These are phyloP conservation scores for Babesia gibsoni DNA, from an alignment of 169 alveolate species.

Conservation along the genomic window DNA sequence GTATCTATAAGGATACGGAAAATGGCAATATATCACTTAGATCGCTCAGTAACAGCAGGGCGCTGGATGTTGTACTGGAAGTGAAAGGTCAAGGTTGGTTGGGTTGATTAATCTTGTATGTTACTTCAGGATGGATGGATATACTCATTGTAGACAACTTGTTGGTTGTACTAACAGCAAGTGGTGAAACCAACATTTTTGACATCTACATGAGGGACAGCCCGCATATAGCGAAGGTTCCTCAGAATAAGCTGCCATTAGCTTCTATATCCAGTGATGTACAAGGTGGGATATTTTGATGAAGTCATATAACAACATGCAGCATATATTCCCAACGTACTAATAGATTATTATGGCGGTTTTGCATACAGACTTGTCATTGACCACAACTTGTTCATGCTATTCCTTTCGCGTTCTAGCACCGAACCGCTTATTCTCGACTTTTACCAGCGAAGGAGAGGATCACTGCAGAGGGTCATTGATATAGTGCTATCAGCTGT, in stretches of 20 bases:
- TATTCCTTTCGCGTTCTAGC: conserved; percentile 24
- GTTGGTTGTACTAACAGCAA: conserved; percentile 33
- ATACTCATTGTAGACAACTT: conserved; percentile 42
- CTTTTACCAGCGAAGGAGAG: conserved; percentile 46
- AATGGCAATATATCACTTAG: conserved; percentile 57
- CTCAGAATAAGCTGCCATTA: conserved; percentile 49
- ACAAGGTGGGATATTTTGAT: conserved; percentile 6
- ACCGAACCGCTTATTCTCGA: conserved; percentile 37
- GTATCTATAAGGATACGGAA: conserved; percentile 45
- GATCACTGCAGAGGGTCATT: conserved; percentile 22
- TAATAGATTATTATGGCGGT: conserved; percentile 58
- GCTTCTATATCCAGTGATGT: conserved; percentile 50
- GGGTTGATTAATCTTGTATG: not conserved
- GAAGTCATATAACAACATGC: not conserved
- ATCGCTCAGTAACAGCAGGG: conserved; percentile 37
- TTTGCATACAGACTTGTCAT: conserved; percentile 36
- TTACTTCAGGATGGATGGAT: conserved; percentile 49
- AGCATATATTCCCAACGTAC: conserved; percentile 51
- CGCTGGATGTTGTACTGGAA: conserved; percentile 47
- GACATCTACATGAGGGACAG: conserved; percentile 44
- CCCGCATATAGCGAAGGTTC: conserved; percentile 32
- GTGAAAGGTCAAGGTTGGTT: conserved; percentile 43
- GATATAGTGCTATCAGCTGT: conserved; percentile 39
- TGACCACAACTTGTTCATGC: conserved; percentile 45
- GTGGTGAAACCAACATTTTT: conserved; percentile 35